Base-by-base conservation (phyloP, 306 rosid species). In the Vicia villosa region DNA sequence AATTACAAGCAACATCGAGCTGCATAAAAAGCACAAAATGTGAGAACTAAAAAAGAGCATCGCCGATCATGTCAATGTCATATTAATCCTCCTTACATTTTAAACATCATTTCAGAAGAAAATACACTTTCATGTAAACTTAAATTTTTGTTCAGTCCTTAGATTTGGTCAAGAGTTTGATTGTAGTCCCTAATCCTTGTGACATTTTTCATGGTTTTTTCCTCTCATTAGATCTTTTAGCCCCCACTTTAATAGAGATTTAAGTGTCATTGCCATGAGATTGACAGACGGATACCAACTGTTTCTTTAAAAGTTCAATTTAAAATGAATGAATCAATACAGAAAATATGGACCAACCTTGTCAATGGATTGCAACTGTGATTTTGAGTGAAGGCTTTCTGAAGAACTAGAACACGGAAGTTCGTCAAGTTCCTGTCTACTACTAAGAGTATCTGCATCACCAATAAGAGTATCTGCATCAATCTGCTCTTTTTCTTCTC, bases 311-410 rank as follows among this genome's bases (percentile, higher is more conserved):
- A 61, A 49, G 6, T 49, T 46, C 52, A 38, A 16, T 10, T 20
- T 28, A 21, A 77, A 68, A 16, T 46, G 38, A 46, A 70, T 57
- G 68, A 71, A 64, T 36, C 47, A 37, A 38, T 17, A 75, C 15
- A 50, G 41, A 49, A 79, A 52, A 36, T 38, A 8, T 30, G 38
- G 56, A 68, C 79, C 77, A 70, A 85, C 91, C 96, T 69, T 65
- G 54, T 80, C 68, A 63, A 58, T 63, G 38, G 80, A 71, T 58
- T 58, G 88, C 69, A 11, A 26, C 20, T 69, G 64, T 28, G 59
- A 32, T 26, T 80, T 81, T 65, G 70, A 8, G 47, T 65, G 73
- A 61, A 73, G 70, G 76, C 80, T 66, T 70, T 73, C 73, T 50
- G 79, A 77, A 85, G 80, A 68, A 67, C 67, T 70, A 21, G 82